phyloP scores from a whole-genome alignment of 176 grass and related monocot species.

The Poa annua region DNA sequence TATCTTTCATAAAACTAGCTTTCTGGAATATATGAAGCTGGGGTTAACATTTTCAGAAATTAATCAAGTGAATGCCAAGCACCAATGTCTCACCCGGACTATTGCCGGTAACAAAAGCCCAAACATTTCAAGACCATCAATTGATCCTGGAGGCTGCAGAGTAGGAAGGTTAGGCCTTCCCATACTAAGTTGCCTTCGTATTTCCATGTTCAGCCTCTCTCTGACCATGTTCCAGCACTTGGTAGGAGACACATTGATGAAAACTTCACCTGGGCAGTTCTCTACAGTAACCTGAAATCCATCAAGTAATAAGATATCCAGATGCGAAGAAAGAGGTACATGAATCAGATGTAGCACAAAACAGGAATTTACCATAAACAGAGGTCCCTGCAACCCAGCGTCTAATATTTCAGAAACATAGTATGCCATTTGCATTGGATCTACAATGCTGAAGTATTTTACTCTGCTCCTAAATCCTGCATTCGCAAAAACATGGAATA shows the following conservation, averaged over 20 bases:
- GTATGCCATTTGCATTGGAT: conserved; percentile 75
- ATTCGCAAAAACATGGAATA: conserved; percentile 41
- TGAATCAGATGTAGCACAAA: neutral
- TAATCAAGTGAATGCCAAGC: conserved; percentile 27
- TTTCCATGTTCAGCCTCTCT: conserved; percentile 90
- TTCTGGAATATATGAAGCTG: neutral
- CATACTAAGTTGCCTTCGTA: conserved; percentile 67
- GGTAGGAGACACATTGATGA: conserved; percentile 64
- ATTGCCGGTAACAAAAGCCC: conserved; percentile 69
- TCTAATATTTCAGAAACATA: conserved; percentile 94
- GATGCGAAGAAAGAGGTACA: conserved; percentile 39
- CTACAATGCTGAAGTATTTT: conserved; percentile 73
- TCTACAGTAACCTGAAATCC: conserved; percentile 76
- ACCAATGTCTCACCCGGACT: conserved; percentile 60
- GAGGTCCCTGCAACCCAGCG: conserved; percentile 68
- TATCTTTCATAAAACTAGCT: neutral
- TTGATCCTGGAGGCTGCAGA: conserved; percentile 82
- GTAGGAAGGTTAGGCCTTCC: conserved; percentile 64
- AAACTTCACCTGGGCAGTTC: conserved; percentile 75
- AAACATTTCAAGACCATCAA: conserved; percentile 93
- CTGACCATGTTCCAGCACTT: conserved; percentile 95
- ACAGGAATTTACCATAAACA: conserved; percentile 77
- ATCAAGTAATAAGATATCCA: conserved; percentile 41
- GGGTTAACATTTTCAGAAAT: conserved; percentile 19
- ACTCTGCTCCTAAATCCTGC: conserved; percentile 95